Conservation (phyloP, 2,329 filamentous ascomycete species). For the Fusarium torulosum region DNA sequence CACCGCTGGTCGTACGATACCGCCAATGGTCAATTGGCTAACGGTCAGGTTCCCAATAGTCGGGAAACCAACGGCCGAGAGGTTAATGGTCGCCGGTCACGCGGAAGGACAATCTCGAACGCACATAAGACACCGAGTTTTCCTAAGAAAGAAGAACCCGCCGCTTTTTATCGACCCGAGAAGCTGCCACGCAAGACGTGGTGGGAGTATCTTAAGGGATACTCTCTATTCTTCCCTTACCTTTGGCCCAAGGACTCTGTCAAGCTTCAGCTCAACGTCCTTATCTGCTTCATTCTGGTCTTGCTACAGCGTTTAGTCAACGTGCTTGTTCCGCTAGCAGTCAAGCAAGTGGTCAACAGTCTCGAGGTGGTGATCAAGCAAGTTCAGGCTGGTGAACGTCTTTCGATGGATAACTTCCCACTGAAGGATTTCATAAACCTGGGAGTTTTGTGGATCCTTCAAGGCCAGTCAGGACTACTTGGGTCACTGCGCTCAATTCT, state of each 20-base stretch:
- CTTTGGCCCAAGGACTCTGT: constrained; percentile 89
- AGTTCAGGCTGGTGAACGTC: constrained; percentile 56
- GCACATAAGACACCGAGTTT: constrained; percentile 53
- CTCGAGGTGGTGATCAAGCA: constrained; percentile 68
- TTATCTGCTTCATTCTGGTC: constrained; percentile 85
- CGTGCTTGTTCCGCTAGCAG: constrained; percentile 84
- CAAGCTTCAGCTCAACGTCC: constrained; percentile 80
- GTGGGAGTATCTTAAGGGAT: constrained; percentile 96
- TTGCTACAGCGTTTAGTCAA: constrained; percentile 87
- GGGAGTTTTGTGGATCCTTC: constrained; percentile 83
- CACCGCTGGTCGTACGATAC: constrained; percentile 54
- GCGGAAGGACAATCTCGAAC: constrained; percentile 55
- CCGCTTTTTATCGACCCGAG: constrained; percentile 89
- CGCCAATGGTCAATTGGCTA: constrained; percentile 47
- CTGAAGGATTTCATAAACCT: constrained; percentile 54
- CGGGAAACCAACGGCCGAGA: constrained; percentile 40
- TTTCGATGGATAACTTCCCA: constrained; percentile 53
- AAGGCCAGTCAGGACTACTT: constrained; percentile 89
- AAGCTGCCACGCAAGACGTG: constrained; percentile 89
- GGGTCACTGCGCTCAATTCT: constrained; percentile 84
- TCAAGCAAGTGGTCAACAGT: constrained; percentile 82
- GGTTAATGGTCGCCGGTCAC: constrained; percentile 50
- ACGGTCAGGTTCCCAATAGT: constrained; percentile 39
- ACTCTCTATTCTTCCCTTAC: constrained; percentile 95
- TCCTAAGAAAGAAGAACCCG: constrained; percentile 69